phyloP scores from a whole-genome alignment of 2,329 filamentous ascomycete species.

The Aspergillus unguis region DNA sequence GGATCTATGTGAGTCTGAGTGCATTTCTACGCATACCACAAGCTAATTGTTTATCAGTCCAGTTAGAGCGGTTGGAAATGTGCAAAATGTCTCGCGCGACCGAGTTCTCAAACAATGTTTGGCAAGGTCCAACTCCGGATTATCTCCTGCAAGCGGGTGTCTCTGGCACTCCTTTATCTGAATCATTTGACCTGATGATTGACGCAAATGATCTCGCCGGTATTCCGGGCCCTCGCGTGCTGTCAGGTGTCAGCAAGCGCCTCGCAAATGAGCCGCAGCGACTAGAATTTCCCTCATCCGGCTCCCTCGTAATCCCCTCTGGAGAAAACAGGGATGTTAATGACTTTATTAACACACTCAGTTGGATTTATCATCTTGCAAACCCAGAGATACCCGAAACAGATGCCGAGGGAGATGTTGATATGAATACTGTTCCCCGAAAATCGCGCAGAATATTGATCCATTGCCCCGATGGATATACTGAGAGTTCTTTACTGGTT shows the following conservation, averaged over 20 bases:
- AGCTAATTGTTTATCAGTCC: slow-evolving; percentile 45
- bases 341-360: slow-evolving; percentile 78
- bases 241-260: slow-evolving; percentile 62
- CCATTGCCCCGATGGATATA: slow-evolving; percentile 94
- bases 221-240: slow-evolving; percentile 64
- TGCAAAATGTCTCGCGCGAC: slow-evolving; percentile 85
- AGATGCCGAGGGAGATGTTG: slow-evolving; percentile 56
- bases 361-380: slow-evolving; percentile 82
- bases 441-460: slow-evolving; percentile 71
- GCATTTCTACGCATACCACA: background rate
- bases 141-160: slow-evolving; percentile 47
- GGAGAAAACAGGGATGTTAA: slow-evolving; percentile 82
- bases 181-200: slow-evolving; percentile 74
- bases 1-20: slow-evolving; percentile 65
- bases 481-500: slow-evolving; percentile 83
- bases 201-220: slow-evolving; percentile 84
- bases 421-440: slow-evolving; percentile 44
- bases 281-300: slow-evolving; percentile 87
- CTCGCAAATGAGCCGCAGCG: slow-evolving; percentile 51
- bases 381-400: slow-evolving; percentile 54
- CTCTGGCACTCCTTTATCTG: slow-evolving; percentile 48
- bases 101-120: slow-evolving; percentile 86
- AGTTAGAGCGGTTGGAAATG: slow-evolving; percentile 89
- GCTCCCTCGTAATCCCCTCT: slow-evolving; percentile 81
- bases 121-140: slow-evolving; percentile 82